phyloP scores from a whole-genome alignment of 257 asterid species.

The Jaltomata sinuosa region DNA sequence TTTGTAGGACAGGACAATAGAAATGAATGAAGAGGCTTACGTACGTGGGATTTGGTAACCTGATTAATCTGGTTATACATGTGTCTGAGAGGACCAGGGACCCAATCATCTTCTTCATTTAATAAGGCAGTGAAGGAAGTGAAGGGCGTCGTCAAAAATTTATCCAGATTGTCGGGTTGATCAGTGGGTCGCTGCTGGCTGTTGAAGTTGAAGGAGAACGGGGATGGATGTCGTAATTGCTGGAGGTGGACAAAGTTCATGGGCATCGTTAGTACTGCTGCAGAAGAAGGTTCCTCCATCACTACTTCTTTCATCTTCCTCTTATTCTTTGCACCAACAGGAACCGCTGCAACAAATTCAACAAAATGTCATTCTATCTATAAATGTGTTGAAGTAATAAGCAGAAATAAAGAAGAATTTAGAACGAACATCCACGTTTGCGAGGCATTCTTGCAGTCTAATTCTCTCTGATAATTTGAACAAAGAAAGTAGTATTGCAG shows the following conservation, averaged over 20 bases:
- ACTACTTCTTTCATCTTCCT: neutral
- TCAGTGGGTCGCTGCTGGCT: neutral
- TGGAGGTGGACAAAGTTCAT: neutral
- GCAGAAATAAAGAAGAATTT: neutral
- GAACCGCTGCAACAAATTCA: neutral
- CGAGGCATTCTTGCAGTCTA: neutral
- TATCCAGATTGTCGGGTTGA: neutral
- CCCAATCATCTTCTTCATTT: neutral
- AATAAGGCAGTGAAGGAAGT: slow-evolving; percentile 2
- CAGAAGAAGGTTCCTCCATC: neutral
- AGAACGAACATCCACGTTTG: neutral
- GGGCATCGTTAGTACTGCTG: neutral
- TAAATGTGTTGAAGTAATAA: neutral
- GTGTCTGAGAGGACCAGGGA: neutral
- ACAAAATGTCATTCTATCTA: neutral
- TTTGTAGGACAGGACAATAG: neutral
- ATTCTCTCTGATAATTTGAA: neutral
- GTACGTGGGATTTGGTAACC: slow-evolving; percentile 17
- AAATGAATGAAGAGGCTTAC: neutral
- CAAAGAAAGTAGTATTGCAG: neutral
- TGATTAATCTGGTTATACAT: slow-evolving; percentile 8
- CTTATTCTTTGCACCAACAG: neutral
- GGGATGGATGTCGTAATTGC: neutral
- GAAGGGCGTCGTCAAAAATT: neutral
- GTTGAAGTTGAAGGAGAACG: neutral